Conservation (phyloP, 2,329 filamentous ascomycete genomes). For the Cladorrhinum sp. region DNA sequence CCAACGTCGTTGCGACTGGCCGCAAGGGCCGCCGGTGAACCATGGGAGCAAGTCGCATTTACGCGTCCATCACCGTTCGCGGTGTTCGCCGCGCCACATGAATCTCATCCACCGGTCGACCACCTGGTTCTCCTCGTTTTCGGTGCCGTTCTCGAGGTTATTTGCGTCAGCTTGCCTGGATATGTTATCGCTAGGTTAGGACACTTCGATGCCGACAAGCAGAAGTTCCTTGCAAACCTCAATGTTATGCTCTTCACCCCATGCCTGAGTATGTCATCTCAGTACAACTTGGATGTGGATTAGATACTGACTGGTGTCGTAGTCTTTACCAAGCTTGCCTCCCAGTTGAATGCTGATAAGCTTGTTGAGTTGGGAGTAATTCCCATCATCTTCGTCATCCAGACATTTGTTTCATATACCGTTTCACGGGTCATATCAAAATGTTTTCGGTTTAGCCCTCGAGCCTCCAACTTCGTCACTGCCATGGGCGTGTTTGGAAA, state of each 20-base stretch:
- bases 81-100: conserved; percentile 41
- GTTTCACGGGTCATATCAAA: conserved; percentile 70
- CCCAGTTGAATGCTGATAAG: conserved; percentile 88
- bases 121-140: conserved; percentile 82
- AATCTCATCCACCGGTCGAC: conserved; percentile 62
- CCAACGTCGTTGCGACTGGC: conserved; percentile 47
- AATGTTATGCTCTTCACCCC: conserved; percentile 97
- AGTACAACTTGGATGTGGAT: neutral
- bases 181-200: conserved; percentile 88
- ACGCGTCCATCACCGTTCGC: conserved; percentile 39
- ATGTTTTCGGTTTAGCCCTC: conserved; percentile 76
- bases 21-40: conserved; percentile 23
- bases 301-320: conserved; percentile 2
- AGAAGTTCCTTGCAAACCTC: conserved; percentile 94
- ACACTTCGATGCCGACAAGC: conserved; percentile 91
- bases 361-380: conserved; percentile 88
- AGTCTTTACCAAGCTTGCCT: conserved; percentile 97
- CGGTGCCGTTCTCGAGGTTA: conserved; percentile 90
- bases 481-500: conserved; percentile 97
- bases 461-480: conserved; percentile 88
- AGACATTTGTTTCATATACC: conserved; percentile 81
- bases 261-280: conserved; percentile 71
- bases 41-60: conserved; percentile 25
- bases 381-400: conserved; percentile 86
- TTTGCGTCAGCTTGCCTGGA: conserved; percentile 90